Percentiles rank a stretch among this genome's conserved stretches.
Conservation (phyloP, 2,329 filamentous ascomycete genomes). For the Septoria petroselini region DNA sequence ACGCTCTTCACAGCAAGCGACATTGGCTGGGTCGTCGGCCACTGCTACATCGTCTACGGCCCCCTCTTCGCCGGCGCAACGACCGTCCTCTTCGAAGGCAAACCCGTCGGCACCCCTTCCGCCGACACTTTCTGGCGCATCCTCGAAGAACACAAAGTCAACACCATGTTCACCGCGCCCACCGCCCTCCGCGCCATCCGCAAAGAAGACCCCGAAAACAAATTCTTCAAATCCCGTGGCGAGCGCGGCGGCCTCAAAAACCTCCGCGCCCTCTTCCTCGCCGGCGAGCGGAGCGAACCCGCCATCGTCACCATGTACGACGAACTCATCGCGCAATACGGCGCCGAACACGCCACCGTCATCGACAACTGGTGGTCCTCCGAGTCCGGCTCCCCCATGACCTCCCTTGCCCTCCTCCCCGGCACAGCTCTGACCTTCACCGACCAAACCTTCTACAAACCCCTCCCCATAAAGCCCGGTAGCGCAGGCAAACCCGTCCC, state of each 20-base stretch:
- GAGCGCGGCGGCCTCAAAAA: slow-evolving; percentile 66
- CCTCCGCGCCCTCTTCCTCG: slow-evolving; percentile 74
- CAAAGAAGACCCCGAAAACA: slow-evolving; percentile 76
- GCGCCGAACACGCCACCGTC: slow-evolving; percentile 59
- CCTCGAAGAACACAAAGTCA: slow-evolving; percentile 79
- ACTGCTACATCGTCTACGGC: slow-evolving; percentile 85
- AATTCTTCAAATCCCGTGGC: slow-evolving; percentile 61
- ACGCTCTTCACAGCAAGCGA: slow-evolving; percentile 79
- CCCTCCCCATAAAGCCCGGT: slow-evolving; percentile 70
- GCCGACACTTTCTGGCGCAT: slow-evolving; percentile 86
- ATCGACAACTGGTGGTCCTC: slow-evolving; percentile 75
- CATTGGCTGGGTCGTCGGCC: slow-evolving; percentile 88
- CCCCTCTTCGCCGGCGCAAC: slow-evolving; percentile 81
- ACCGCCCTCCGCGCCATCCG: slow-evolving; percentile 84
- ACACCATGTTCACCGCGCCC: slow-evolving; percentile 79
- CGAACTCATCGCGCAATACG: slow-evolving; percentile 64
- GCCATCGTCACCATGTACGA: slow-evolving; percentile 81
- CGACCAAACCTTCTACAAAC: slow-evolving; percentile 43
- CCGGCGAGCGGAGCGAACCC: slow-evolving; percentile 85
- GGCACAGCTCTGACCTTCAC: slow-evolving; percentile 56
- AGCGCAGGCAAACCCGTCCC: slow-evolving; percentile 89
- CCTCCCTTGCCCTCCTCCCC: slow-evolving; percentile 62
- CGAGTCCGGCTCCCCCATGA: slow-evolving; percentile 67
- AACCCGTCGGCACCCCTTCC: slow-evolving; percentile 84
- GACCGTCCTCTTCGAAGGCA: slow-evolving; percentile 89